Evolutionary conservation across 2,329 filamentous ascomycete species (phyloP).

Genomic region (Epichloe sp.): DNA sequence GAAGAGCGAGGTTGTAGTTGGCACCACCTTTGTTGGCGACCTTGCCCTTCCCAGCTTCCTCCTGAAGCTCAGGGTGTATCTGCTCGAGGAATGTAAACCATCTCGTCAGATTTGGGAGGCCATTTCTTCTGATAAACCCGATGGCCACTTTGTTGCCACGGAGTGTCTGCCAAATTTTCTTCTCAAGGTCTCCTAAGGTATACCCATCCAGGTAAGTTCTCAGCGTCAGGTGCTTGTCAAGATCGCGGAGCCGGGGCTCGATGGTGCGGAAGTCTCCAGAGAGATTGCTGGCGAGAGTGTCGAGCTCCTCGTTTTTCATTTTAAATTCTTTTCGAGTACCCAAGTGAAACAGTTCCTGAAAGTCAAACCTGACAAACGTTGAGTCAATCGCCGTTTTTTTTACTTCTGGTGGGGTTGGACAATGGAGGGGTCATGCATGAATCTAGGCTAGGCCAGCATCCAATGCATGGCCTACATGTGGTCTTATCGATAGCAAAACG

Average conservation of each 20-base stretch:
- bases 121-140: conserved; percentile 66
- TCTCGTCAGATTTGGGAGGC: conserved; percentile 62
- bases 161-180: conserved; percentile 70
- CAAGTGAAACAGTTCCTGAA: neutral
- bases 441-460: neutral
- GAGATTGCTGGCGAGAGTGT: conserved; percentile 36
- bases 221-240: conserved; percentile 79
- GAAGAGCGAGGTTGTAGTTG: conserved; percentile 79
- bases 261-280: conserved; percentile 68
- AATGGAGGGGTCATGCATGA: conserved; percentile 11
- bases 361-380: conserved; percentile 2
- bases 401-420: conserved; percentile 8
- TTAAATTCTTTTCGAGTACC: conserved; percentile 9
- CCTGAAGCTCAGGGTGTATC: conserved; percentile 61
- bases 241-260: conserved; percentile 58
- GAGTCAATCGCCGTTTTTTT: conserved; percentile 15
- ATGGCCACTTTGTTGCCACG: conserved; percentile 75
- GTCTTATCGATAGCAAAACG: conserved; percentile 4
- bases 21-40: conserved; percentile 69
- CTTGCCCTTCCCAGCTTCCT: conserved; percentile 53
- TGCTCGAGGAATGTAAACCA: conserved; percentile 86
- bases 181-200: conserved; percentile 61
- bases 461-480: too few species aligned
- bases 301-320: conserved; percentile 46
- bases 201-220: conserved; percentile 80